Percentiles rank a stretch among this genome's conserved stretches.
These are phyloP conservation scores for Waitea zeae DNA, from an alignment of 1,284 basidiomycete species.

Conservation along the genomic window DNA sequence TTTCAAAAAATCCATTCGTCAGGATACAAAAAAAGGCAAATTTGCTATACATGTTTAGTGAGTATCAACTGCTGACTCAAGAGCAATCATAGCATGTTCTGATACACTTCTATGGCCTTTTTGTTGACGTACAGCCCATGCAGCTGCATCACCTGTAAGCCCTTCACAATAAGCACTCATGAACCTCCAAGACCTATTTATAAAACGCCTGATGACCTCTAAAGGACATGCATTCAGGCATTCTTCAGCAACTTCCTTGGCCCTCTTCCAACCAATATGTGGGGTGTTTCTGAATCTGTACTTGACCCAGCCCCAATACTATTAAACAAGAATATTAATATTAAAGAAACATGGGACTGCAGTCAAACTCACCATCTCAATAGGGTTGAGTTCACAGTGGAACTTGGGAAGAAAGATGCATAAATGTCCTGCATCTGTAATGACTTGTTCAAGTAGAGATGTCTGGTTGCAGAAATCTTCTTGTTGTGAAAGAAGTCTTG, in stretches of 20 bases:
- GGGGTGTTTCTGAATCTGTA: slow-evolving; percentile 4
- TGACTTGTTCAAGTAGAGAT: slow-evolving; percentile 12
- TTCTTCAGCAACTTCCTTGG: slow-evolving; percentile 8
- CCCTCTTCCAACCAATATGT: slow-evolving; percentile 6
- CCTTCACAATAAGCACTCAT: slow-evolving; percentile 10
- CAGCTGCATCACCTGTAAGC: slow-evolving; percentile 9
- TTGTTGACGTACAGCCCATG: slow-evolving; percentile 9
- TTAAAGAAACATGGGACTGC: neutral
- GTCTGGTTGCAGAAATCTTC: slow-evolving; percentile 17
- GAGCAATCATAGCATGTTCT: slow-evolving; percentile 3
- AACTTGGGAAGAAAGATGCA: slow-evolving; percentile 15
- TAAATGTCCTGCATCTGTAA: slow-evolving; percentile 9
- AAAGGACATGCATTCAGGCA: slow-evolving; percentile 10
- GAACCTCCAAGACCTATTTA: slow-evolving; percentile 10
- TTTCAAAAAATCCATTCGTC: too few relatives aligned
- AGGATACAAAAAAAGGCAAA: too few relatives aligned
- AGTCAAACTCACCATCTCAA: slow-evolving; percentile 13
- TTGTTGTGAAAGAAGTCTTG: slow-evolving; percentile 14
- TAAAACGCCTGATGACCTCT: slow-evolving; percentile 9
- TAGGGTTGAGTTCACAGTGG: slow-evolving; percentile 15
- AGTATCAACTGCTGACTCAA: too few relatives aligned
- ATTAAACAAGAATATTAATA: neutral
- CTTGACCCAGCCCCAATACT: slow-evolving; percentile 7
- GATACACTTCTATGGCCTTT: slow-evolving; percentile 7
- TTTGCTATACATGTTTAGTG: too few relatives aligned